Evolutionary conservation across 1,139 yeast species (phyloP).

Genomic region (Blastobotrys serpentis): DNA sequence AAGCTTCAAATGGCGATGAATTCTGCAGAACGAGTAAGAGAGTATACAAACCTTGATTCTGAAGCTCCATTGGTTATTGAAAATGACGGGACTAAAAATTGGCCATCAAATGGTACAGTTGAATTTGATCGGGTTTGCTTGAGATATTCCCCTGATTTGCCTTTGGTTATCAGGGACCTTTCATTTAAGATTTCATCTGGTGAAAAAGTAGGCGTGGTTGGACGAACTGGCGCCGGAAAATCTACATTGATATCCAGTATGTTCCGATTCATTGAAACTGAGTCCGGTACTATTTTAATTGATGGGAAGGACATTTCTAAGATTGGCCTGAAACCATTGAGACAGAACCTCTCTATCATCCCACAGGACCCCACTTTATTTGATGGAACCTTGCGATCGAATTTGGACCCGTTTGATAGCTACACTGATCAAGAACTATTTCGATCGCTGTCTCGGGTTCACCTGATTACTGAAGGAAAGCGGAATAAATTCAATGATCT

Average conservation of each 20-base stretch:
- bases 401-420: conserved; percentile 62
- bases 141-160: conserved; percentile 72
- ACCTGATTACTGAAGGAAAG: conserved; percentile 22
- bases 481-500: conserved; percentile 38
- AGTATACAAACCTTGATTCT: conserved; percentile 64
- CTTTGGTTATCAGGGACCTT: conserved; percentile 62
- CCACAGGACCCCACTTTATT: conserved; percentile 78
- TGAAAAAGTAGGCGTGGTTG: conserved; percentile 69
- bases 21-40: conserved; percentile 69
- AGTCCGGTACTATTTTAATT: conserved; percentile 50
- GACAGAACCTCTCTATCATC: conserved; percentile 60
- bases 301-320: conserved; percentile 59
- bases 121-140: conserved; percentile 56
- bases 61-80: conserved; percentile 59
- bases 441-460: conserved; percentile 47
- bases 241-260: conserved; percentile 63
- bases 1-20: conserved; percentile 77
- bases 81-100: conserved; percentile 32
- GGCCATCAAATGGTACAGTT: conserved; percentile 64
- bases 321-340: conserved; percentile 54
- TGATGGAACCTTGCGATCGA: conserved; percentile 60
- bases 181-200: conserved; percentile 46
- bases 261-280: conserved; percentile 57
- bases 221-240: conserved; percentile 79
- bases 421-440: conserved; percentile 52